Evolutionary conservation across 805 yeast species (phyloP).

Genomic region (Pichia sporocuriosa): DNA sequence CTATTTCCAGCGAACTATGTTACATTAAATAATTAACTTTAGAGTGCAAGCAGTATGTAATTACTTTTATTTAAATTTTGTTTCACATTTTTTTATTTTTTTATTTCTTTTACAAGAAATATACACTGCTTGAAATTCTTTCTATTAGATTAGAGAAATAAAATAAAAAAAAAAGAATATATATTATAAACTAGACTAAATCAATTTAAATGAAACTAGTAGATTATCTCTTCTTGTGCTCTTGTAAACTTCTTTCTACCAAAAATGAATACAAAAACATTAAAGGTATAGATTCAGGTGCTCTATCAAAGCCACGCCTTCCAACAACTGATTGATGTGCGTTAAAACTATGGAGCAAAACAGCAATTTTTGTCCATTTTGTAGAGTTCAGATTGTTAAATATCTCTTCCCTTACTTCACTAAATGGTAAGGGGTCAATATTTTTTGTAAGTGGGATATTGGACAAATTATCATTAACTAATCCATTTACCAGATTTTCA

Average conservation of each 20-base stretch:
- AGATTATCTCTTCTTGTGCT: too few species aligned
- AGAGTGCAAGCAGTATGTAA: background rate
- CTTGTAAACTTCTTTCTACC: slow-evolving; percentile 3
- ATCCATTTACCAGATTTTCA: background rate
- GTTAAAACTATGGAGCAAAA: slow-evolving; percentile 62
- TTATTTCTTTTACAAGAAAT: too few species aligned
- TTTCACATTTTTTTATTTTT: too few species aligned
- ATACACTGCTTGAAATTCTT: too few species aligned
- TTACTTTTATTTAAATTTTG: background rate
- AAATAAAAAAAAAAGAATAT: too few species aligned
- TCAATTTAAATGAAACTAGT: too few species aligned
- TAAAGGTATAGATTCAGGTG: slow-evolving; percentile 45
- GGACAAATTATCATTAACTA: slow-evolving; percentile 5
- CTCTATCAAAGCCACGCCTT: slow-evolving; percentile 53
- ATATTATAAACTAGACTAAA: too few species aligned
- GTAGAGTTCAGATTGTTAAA: slow-evolving; percentile 51
- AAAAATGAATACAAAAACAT: slow-evolving; percentile 38
- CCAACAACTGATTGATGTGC: slow-evolving; percentile 87
- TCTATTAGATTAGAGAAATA: background rate
- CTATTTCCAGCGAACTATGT: slow-evolving; percentile 93
- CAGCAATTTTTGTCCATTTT: slow-evolving; percentile 73
- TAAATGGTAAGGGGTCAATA: slow-evolving; percentile 23
- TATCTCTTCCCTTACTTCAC: slow-evolving; percentile 28
- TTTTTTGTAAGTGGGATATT: slow-evolving; percentile 11
- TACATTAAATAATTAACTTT: slow-evolving; percentile 16